Evolutionary conservation across 2,329 filamentous ascomycete species (phyloP).

Genomic region (Fusarium palustre): DNA sequence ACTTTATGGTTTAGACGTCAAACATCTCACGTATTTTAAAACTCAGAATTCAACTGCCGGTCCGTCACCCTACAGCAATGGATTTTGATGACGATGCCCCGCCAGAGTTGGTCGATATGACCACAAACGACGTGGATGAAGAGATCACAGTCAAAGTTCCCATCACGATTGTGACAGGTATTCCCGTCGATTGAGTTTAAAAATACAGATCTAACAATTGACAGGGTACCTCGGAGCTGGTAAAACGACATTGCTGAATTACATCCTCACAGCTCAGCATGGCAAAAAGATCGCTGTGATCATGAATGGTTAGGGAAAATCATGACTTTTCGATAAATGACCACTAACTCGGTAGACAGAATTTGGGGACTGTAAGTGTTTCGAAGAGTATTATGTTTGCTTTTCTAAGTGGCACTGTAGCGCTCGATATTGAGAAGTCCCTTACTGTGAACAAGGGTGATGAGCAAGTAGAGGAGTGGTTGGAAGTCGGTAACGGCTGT

Average conservation of each 20-base stretch:
- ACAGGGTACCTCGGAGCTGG: conserved; percentile 93
- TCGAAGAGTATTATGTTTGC: background rate
- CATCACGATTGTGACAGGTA: conserved; percentile 86
- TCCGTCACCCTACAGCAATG: conserved; percentile 56
- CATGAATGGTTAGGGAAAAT: conserved; percentile 74
- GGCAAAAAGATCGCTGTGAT: conserved; percentile 99
- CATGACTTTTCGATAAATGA: background rate
- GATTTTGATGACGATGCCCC: conserved; percentile 75
- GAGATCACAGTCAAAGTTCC: conserved; percentile 76
- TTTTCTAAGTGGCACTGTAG: conserved; percentile 57
- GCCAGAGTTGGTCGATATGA: conserved; percentile 69
- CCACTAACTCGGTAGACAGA: conserved; percentile 61
- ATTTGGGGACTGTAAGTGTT: conserved; percentile 79
- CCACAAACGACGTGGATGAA: conserved; percentile 54
- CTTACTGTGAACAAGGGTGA: conserved; percentile 89
- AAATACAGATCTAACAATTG: conserved; percentile 2
- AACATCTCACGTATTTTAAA: background rate
- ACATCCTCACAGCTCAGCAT: conserved; percentile 93
- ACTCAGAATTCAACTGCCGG: background rate
- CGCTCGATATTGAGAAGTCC: conserved; percentile 94
- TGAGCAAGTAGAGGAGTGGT: conserved; percentile 90
- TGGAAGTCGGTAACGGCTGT: conserved; percentile 95
- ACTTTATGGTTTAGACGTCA: background rate
- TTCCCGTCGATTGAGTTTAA: background rate
- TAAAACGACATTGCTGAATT: conserved; percentile 95